Conservation (phyloP, 768 basidiomycete genomes). For the Lentinula aciculospora region DNA sequence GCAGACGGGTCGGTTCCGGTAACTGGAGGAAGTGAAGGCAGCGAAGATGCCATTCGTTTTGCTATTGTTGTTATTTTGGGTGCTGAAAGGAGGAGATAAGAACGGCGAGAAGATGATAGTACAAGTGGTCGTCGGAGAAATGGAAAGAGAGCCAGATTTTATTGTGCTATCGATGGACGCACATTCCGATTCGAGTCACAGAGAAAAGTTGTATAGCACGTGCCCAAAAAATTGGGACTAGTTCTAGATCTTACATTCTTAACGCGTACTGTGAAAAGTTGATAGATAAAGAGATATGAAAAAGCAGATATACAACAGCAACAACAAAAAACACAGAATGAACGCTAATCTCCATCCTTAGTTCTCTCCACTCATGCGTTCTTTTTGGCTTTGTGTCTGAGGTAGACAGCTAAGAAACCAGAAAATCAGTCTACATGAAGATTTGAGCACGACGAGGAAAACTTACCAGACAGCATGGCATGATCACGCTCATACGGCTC, state of each 20-base stretch:
- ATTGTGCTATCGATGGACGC: neutral
- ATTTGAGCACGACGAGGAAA: neutral
- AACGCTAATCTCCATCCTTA: neutral
- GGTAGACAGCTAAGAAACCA: slow-evolving; percentile 3
- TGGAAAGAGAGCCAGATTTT: slow-evolving; percentile 1
- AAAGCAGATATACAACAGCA: slow-evolving; percentile 1
- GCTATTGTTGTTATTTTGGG: neutral
- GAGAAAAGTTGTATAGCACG: neutral
- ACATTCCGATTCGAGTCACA: neutral
- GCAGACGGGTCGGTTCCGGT: slow-evolving; percentile 55
- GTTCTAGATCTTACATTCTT: neutral
- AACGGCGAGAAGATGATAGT: neutral
- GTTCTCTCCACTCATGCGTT: neutral
- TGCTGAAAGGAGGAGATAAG: too few species aligned
- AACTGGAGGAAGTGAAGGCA: slow-evolving; percentile 35
- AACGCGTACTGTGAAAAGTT: slow-evolving; percentile 4
- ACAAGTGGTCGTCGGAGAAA: slow-evolving; percentile 1
- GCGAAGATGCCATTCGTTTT: slow-evolving; percentile 22
- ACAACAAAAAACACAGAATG: slow-evolving; percentile 6
- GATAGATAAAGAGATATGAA: neutral
- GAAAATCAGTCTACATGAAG: neutral
- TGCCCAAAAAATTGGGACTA: neutral
- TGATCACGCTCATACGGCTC: slow-evolving; percentile 92
- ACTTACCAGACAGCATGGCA: slow-evolving; percentile 81
- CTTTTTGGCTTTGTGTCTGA: slow-evolving; percentile 8